These are phyloP conservation scores for Brettanomyces custersianus DNA, from an alignment of 805 yeast species.

Conservation along the genomic window DNA sequence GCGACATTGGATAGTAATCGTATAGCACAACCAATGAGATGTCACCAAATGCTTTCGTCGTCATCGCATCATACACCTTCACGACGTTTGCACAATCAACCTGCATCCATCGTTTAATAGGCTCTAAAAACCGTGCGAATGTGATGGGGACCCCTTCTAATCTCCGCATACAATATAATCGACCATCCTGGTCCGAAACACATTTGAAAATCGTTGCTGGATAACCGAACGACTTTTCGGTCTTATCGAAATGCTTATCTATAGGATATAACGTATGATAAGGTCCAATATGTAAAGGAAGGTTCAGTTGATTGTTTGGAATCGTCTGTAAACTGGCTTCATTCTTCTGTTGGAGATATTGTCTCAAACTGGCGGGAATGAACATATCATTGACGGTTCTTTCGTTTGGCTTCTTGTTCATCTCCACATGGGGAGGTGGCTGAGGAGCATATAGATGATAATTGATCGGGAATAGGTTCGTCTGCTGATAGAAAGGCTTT, in stretches of 20 bases:
- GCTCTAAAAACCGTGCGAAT: slow-evolving; percentile 50
- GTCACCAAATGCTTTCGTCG: slow-evolving; percentile 80
- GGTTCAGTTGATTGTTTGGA: slow-evolving; percentile 36
- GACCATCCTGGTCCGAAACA: slow-evolving; percentile 69
- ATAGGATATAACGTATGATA: slow-evolving; percentile 84
- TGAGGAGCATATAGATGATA: slow-evolving; percentile 87
- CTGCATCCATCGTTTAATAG: slow-evolving; percentile 60
- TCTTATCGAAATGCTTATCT: slow-evolving; percentile 39
- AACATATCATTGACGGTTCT: slow-evolving; percentile 62
- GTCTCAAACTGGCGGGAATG: slow-evolving; percentile 64
- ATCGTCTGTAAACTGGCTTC: slow-evolving; percentile 67
- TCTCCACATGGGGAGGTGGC: slow-evolving; percentile 64
- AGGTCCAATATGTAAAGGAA: slow-evolving; percentile 72
- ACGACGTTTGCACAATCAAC: slow-evolving; percentile 52
- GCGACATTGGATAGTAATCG: slow-evolving; percentile 76
- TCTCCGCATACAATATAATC: slow-evolving; percentile 66
- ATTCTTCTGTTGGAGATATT: slow-evolving; percentile 59
- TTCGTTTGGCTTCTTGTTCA: slow-evolving; percentile 61
- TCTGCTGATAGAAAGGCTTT: slow-evolving; percentile 27
- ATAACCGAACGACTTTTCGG: slow-evolving; percentile 38
- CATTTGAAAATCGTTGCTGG: slow-evolving; percentile 68
- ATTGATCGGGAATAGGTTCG: slow-evolving; percentile 47
- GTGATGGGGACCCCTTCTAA: slow-evolving; percentile 49
- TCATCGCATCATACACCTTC: slow-evolving; percentile 69
- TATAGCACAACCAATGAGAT: slow-evolving; percentile 67